Conservation (phyloP, 305 asterid genomes). For the Petunia hybrid region DNA sequence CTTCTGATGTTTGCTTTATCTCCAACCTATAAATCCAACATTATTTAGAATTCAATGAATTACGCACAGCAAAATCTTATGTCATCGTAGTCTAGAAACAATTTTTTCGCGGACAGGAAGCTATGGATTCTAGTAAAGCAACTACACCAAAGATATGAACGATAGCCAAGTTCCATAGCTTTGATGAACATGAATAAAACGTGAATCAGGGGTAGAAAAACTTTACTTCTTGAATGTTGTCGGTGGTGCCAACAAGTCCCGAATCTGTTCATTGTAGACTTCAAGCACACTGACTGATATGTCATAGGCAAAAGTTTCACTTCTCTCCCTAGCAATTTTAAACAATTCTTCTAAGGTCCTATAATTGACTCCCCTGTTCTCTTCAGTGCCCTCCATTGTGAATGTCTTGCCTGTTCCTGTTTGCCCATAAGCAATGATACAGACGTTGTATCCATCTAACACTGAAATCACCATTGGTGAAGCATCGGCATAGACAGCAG, state of each 20-base stretch:
- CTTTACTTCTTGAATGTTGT: slow-evolving; percentile 81
- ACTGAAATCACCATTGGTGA: slow-evolving; percentile 95
- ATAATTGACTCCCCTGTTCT: slow-evolving; percentile 90
- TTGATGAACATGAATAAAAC: no score
- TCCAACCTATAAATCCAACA: slow-evolving; percentile 60
- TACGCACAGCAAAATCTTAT: no score
- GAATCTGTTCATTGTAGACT: slow-evolving; percentile 96
- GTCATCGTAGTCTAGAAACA: no score
- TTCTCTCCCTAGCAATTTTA: slow-evolving; percentile 72
- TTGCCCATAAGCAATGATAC: slow-evolving; percentile 98
- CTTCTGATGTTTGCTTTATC: slow-evolving; percentile 96
- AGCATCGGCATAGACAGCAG: slow-evolving; percentile 92
- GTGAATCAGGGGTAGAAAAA: slow-evolving; percentile 31
- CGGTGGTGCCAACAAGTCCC: slow-evolving; percentile 79
- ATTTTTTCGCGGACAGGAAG: no score
- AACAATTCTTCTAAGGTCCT: slow-evolving; percentile 89
- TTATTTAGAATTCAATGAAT: no score
- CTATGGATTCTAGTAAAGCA: no score
- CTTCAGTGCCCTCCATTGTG: slow-evolving; percentile 98
- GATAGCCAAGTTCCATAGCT: no score
- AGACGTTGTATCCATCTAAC: slow-evolving; percentile 94
- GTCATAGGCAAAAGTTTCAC: slow-evolving; percentile 65
- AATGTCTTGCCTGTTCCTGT: slow-evolving; percentile 99
- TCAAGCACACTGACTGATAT: slow-evolving; percentile 98
- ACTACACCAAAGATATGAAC: no score